Conservation (phyloP, 805 yeast genomes). For the Saccharomycopsis malanga region DNA sequence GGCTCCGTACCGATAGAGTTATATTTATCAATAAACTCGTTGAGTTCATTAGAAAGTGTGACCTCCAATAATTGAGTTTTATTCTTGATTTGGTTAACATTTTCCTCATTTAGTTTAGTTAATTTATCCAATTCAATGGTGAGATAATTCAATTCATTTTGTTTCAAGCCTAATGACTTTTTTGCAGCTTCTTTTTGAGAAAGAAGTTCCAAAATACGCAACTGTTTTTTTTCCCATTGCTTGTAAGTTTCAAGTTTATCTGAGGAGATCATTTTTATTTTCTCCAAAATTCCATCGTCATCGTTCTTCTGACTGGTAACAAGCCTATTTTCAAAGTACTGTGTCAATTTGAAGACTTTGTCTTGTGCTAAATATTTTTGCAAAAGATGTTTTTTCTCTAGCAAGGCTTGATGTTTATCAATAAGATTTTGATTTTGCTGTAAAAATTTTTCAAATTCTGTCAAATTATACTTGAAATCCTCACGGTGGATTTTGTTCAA, state of each 20-base stretch:
- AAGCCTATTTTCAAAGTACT: slow-evolving; percentile 24
- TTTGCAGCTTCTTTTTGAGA: slow-evolving; percentile 38
- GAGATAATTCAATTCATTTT: slow-evolving; percentile 61
- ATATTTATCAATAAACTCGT: slow-evolving; percentile 13
- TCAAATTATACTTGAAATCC: slow-evolving; percentile 39
- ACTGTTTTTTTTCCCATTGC: slow-evolving; percentile 31
- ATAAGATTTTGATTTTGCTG: slow-evolving; percentile 25
- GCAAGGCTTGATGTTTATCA: slow-evolving; percentile 10
- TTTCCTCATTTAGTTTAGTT: slow-evolving; percentile 39
- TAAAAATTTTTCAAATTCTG: slow-evolving; percentile 29
- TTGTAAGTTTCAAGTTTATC: slow-evolving; percentile 24
- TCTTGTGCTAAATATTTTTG: slow-evolving; percentile 14
- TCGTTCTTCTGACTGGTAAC: slow-evolving; percentile 24
- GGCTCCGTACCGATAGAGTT: background rate
- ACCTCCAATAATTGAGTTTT: slow-evolving; percentile 19
- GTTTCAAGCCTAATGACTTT: slow-evolving; percentile 39
- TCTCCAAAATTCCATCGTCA: slow-evolving; percentile 25
- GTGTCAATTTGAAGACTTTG: slow-evolving; percentile 3
- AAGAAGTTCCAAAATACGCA: slow-evolving; percentile 39
- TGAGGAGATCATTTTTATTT: slow-evolving; percentile 24
- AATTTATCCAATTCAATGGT: slow-evolving; percentile 51
- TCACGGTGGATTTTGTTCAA: slow-evolving; percentile 38
- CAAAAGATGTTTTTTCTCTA: slow-evolving; percentile 22
- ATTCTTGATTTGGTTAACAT: slow-evolving; percentile 29
- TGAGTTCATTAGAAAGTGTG: slow-evolving; percentile 18